Evolutionary conservation across 2,329 filamentous ascomycete species (phyloP).

Genomic region (Grosmannia penicillata): DNA sequence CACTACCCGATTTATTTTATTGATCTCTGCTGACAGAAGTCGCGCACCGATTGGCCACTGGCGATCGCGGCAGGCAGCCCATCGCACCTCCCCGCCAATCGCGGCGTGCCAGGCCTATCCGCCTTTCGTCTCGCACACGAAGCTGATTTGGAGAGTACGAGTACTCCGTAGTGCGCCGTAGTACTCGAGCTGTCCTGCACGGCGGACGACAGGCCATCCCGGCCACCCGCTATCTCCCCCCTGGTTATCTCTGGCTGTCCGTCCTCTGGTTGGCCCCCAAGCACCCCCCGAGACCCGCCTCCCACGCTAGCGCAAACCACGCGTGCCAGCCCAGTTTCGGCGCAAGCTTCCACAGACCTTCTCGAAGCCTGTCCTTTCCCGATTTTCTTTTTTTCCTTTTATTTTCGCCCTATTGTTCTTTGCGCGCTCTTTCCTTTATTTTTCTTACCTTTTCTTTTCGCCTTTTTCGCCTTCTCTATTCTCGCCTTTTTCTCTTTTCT

Average conservation of each 20-base stretch:
- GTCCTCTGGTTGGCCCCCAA: background rate
- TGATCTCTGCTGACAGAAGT: no score
- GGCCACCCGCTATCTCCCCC: background rate
- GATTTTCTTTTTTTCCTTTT: background rate
- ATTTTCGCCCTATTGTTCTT: background rate
- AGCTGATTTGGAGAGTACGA: no score
- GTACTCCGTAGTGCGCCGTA: background rate
- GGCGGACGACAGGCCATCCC: background rate
- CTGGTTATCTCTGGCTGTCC: background rate
- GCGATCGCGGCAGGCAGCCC: no score
- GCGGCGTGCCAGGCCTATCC: no score
- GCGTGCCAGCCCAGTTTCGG: slow-evolving; percentile 9
- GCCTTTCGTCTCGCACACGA: no score
- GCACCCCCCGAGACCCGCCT: background rate
- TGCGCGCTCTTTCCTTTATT: background rate
- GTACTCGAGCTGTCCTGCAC: no score
- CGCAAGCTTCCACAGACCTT: slow-evolving; percentile 18
- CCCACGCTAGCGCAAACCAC: slow-evolving; percentile 1
- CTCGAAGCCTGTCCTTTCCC: slow-evolving; percentile 12
- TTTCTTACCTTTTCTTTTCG: background rate
- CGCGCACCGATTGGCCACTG: no score
- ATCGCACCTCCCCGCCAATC: no score
- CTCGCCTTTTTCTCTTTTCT: background rate
- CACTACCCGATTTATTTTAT: no score
- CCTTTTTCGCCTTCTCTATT: background rate